These are phyloP conservation scores for Ophiostoma triangulosporum DNA, from an alignment of 2,329 filamentous ascomycete species.

Conservation along the genomic window DNA sequence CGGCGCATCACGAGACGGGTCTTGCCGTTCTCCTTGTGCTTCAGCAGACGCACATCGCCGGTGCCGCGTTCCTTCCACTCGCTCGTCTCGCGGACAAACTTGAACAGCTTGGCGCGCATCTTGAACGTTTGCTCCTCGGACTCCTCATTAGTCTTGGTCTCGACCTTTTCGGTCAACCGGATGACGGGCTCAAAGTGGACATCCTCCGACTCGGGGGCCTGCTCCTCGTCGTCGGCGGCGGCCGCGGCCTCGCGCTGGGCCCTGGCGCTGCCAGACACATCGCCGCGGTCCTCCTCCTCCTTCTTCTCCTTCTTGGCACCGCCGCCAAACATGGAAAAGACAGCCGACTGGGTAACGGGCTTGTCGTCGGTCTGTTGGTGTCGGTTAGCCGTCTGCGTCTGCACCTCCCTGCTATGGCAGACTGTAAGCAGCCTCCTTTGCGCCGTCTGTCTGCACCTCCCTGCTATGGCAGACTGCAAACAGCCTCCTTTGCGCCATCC, in stretches of 20 bases:
- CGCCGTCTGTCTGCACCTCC: not conserved
- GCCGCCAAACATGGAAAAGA: conserved; percentile 98
- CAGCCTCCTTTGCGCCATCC: not conserved
- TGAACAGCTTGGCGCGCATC: conserved; percentile 99
- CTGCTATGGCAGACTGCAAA: too few relatives aligned
- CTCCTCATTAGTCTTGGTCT: conserved; percentile 97
- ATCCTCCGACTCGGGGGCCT: conserved; percentile 75
- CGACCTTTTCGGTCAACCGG: conserved; percentile 90
- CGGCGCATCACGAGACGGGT: conserved; percentile 95
- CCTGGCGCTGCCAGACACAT: conserved; percentile 82
- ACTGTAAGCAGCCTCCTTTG: too few relatives aligned
- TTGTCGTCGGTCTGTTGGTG: conserved; percentile 17
- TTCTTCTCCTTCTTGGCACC: conserved; percentile 96
- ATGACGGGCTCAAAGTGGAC: conserved; percentile 97
- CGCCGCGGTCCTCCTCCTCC: conserved; percentile 67
- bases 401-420: too few relatives aligned
- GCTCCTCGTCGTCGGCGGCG: conserved; percentile 51
- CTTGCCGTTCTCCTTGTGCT: conserved; percentile 98
- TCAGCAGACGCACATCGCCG: conserved; percentile 87
- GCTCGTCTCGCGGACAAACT: conserved; percentile 78
- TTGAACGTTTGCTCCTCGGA: conserved; percentile 95
- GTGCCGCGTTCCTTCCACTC: conserved; percentile 99
- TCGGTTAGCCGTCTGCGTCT: not conserved
- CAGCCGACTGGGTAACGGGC: conserved; percentile 45
- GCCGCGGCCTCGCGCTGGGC: conserved; percentile 53